These are phyloP conservation scores for Taphrina confusa DNA, from an alignment of 1,139 yeast species.

Conservation along the genomic window DNA sequence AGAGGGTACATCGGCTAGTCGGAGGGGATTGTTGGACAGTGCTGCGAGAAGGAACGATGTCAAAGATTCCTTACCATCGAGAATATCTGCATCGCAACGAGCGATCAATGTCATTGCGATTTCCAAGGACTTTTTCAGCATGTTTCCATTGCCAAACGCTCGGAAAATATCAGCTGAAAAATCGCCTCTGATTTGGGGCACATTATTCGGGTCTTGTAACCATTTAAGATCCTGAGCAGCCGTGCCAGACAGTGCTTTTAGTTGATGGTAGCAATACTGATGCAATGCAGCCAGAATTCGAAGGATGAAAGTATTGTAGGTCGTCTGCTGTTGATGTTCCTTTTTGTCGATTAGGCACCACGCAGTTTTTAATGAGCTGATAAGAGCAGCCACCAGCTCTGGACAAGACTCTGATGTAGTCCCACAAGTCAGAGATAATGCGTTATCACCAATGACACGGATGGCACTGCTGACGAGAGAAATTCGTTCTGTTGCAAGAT, in stretches of 20 bases:
- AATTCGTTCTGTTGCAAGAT: not conserved
- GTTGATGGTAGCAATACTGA: slow-evolving; percentile 2
- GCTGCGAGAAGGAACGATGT: not conserved
- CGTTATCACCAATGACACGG: not conserved
- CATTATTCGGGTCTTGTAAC: not conserved
- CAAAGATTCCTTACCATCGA: not conserved
- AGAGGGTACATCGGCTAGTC: not conserved
- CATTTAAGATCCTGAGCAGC: not conserved
- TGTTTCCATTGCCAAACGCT: not conserved
- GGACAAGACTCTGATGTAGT: no score
- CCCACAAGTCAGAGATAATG: no score
- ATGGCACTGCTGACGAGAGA: slow-evolving; percentile 2
- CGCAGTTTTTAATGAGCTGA: not conserved
- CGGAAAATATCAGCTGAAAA: not conserved
- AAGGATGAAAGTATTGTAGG: not conserved
- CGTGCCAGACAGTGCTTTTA: not conserved
- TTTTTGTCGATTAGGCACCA: not conserved
- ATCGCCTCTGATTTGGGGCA: not conserved
- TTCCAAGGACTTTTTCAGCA: not conserved
- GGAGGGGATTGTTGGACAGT: not conserved
- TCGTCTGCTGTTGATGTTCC: not conserved
- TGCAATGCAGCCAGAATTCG: not conserved
- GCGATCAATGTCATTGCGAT: slow-evolving; percentile 4
- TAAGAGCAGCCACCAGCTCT: no score
- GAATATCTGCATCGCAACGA: slow-evolving; percentile 3